These are phyloP conservation scores for Podila epigama DNA, from an alignment of 192 early-diverging fungal genomes.

Conservation along the genomic window DNA sequence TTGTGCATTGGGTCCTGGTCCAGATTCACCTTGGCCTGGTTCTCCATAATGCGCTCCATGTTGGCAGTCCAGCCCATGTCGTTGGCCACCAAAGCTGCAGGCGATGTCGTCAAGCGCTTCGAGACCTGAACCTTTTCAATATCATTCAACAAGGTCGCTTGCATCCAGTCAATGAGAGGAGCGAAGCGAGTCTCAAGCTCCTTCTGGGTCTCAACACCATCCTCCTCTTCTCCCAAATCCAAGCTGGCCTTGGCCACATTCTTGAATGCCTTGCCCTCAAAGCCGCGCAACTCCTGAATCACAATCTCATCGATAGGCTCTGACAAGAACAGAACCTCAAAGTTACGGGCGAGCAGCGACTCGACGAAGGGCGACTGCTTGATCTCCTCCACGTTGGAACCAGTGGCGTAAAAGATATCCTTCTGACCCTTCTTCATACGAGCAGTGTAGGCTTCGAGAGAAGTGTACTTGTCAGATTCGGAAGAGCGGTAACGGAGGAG, in stretches of 20 bases:
- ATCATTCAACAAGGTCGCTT: conserved; percentile 51
- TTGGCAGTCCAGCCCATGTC: conserved; percentile 71
- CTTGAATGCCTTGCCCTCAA: conserved; percentile 79
- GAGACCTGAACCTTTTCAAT: conserved; percentile 74
- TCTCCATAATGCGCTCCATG: conserved; percentile 66
- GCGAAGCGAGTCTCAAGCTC: conserved; percentile 59
- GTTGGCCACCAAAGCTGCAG: conserved; percentile 72
- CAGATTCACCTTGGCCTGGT: conserved; percentile 60
- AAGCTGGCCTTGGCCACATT: conserved; percentile 75
- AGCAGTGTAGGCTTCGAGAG: conserved; percentile 79
- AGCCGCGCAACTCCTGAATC: conserved; percentile 74
- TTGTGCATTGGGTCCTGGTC: conserved; percentile 55
- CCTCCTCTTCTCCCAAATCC: conserved; percentile 68
- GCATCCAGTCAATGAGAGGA: conserved; percentile 67
- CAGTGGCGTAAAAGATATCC: conserved; percentile 89
- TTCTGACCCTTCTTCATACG: conserved; percentile 93
- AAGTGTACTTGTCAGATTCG: conserved; percentile 54
- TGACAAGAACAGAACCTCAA: conserved; percentile 87
- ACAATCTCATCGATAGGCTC: conserved; percentile 82
- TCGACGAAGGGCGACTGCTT: conserved; percentile 92
- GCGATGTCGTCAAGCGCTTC: conserved; percentile 78
- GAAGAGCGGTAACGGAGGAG: conserved; percentile 87
- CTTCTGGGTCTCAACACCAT: conserved; percentile 52
- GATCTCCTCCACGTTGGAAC: conserved; percentile 70
- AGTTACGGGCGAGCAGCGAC: conserved; percentile 84